These are phyloP conservation scores for Aegilops sharonensis DNA, from an alignment of 176 grass and related monocot genomes.

Conservation along the genomic window DNA sequence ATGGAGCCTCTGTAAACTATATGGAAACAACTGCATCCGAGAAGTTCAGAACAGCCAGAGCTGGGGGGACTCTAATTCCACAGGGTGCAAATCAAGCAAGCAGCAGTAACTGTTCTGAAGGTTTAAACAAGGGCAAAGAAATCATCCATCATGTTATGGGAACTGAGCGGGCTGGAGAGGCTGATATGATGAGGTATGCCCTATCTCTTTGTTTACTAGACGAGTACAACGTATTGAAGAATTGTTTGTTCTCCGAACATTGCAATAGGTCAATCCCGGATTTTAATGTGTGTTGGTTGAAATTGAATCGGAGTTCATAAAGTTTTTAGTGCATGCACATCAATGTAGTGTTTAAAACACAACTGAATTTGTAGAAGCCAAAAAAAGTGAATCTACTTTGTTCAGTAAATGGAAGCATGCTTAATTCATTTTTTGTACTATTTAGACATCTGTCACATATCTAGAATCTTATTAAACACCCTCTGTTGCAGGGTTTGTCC, in stretches of 20 bases:
- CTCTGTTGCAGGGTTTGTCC: conserved; percentile 27
- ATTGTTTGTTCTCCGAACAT: neutral
- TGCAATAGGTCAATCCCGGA: neutral
- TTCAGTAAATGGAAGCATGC: conserved; percentile 6
- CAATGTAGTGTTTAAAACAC: neutral
- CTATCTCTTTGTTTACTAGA: conserved; percentile 17
- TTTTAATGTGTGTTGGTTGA: neutral
- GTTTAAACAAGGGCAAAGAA: conserved; percentile 41
- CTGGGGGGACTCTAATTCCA: conserved; percentile 30
- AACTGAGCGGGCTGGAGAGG: conserved; percentile 12
- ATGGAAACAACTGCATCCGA: conserved; percentile 20
- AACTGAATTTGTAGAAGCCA: neutral
- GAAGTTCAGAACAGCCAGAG: conserved; percentile 21
- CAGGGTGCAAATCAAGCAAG: conserved; percentile 30
- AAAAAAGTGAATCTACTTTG: neutral
- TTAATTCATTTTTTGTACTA: neutral
- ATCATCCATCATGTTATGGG: conserved; percentile 17
- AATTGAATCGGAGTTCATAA: neutral
- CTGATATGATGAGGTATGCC: conserved; percentile 33
- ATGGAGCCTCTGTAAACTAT: conserved; percentile 34
- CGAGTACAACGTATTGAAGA: neutral
- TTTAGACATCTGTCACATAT: conserved; percentile 1
- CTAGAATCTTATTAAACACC: conserved; percentile 4
- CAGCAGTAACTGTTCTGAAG: conserved; percentile 25
- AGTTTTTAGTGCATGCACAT: conserved; percentile 8